Evolutionary conservation across 108 stramenopile species (phyloP), one percentile per base, ranked within the genome.

Genomic region (Craspedostauros australis): DNA sequence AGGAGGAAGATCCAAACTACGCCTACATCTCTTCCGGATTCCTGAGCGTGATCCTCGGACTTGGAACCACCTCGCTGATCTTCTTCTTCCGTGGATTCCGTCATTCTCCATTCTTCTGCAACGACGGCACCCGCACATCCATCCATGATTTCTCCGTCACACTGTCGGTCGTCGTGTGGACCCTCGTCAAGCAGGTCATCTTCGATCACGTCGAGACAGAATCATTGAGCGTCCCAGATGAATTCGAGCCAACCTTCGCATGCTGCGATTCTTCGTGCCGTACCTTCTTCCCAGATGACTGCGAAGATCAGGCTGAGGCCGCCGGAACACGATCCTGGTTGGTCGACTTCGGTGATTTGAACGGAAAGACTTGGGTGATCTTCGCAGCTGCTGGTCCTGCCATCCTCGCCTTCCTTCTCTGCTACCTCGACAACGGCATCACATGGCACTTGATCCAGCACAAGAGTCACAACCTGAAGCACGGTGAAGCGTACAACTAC

Each of bases 401-500:
- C 14, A 7, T 68, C 12, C 42, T 71, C 2, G 73, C 73, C 16
- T 79, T 79, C 57, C 40, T 79, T 20, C 44, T 79, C 2, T 24
- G 55, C 18, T 79, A 46, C 54, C 62, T 79, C 7, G 78, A 79
- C 52, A 57, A 79, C 39, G 78, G 78, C 21, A 79, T 75, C 52
- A 66, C 72, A 3, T 68, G 53, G 60, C 68, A 69, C 42, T 45
- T 69, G 41, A 60, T 69, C 50, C 46, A 62, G 37, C 59, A 61
- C 44, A 38, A 38, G 39, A 47, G 36, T 15, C 51, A 74, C 62
- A 63, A 68, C 15, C 18, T 74, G 2, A 20, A 50, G n/a, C 73
- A 75, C 50, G 73, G 73, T 38, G 68, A 69, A 21, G 61, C 73
- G 7, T 75, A 75, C 66, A 75, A 70, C 46, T 75, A 62, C 21